Conservation (phyloP, 331 rosid species). For the Quercus phellos region DNA sequence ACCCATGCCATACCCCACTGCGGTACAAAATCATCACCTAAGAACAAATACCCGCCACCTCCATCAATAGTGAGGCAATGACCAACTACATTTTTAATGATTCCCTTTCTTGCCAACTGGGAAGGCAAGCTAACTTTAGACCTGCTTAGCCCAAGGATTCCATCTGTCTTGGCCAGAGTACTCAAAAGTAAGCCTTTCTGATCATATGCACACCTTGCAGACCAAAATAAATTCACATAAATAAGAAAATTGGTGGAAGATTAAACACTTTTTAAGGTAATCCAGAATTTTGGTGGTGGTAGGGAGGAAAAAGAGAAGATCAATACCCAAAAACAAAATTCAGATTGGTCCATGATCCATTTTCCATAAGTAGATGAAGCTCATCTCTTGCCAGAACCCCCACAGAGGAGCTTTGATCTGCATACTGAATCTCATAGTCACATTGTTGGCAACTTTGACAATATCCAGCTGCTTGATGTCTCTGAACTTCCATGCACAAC, state of each 20-base stretch:
- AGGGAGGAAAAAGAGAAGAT: neutral
- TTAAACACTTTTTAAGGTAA: neutral
- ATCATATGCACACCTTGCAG: conserved; percentile 79
- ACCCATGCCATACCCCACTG: conserved; percentile 75
- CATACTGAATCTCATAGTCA: conserved; percentile 78
- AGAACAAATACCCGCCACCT: conserved; percentile 77
- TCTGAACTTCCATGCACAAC: conserved; percentile 59
- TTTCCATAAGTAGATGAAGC: conserved; percentile 42
- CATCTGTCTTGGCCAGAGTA: conserved; percentile 64
- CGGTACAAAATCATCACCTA: conserved; percentile 74
- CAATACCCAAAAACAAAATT: conserved; percentile 66
- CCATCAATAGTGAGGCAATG: conserved; percentile 56
- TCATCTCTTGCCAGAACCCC: conserved; percentile 75
- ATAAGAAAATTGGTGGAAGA: conserved; percentile 16
- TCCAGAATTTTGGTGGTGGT: neutral
- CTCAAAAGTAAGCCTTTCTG: conserved; percentile 70
- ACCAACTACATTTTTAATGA: conserved; percentile 70
- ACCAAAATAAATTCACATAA: neutral
- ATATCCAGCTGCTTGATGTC: conserved; percentile 33
- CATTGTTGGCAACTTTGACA: conserved; percentile 56
- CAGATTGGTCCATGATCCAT: conserved; percentile 56
- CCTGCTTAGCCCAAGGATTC: conserved; percentile 70
- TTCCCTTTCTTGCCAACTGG: conserved; percentile 69
- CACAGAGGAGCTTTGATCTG: conserved; percentile 74
- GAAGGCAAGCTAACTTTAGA: conserved; percentile 68